phyloP scores from a whole-genome alignment of 352 stramenopile genomes.

The Globisporangium solare region DNA sequence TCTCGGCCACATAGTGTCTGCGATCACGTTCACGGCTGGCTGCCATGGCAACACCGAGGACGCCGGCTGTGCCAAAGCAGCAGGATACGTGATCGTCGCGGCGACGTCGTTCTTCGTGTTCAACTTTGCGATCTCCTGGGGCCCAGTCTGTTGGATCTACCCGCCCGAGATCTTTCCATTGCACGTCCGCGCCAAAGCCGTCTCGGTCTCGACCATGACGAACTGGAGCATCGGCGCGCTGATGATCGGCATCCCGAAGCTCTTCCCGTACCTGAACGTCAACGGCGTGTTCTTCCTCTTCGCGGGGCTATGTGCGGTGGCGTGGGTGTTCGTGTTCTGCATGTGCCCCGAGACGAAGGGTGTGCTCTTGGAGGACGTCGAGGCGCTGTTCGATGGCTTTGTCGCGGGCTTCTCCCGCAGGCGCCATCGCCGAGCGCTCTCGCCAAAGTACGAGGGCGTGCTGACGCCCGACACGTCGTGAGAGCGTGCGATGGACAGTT shows the following conservation, averaged over 20 bases:
- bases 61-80: conserved; percentile 14
- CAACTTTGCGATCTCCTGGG: conserved; percentile 55
- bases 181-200: conserved; percentile 32
- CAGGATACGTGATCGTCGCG: conserved; percentile 35
- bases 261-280: conserved; percentile 41
- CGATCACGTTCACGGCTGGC: conserved; percentile 29
- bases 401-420: conserved; percentile 1
- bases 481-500: neutral
- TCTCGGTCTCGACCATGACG: conserved; percentile 31
- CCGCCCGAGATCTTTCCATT: conserved; percentile 57
- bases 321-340: conserved; percentile 29
- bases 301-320: conserved; percentile 26
- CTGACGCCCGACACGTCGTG: conserved; percentile 9
- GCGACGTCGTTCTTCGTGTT: conserved; percentile 36
- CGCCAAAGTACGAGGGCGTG: conserved; percentile 16
- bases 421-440: conserved; percentile 2
- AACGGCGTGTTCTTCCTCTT: conserved; percentile 57
- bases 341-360: conserved; percentile 39
- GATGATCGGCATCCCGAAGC: conserved; percentile 43
- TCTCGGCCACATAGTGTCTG: conserved; percentile 32
- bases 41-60: conserved; percentile 25
- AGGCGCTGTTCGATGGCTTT: conserved; percentile 25
- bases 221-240: conserved; percentile 29
- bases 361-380: conserved; percentile 36
- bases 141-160: conserved; percentile 54